Evolutionary conservation across 495 filamentous ascomycete species (phyloP), one percentile per base, ranked within the genome.

Genomic region (Podospora appendiculata): DNA sequence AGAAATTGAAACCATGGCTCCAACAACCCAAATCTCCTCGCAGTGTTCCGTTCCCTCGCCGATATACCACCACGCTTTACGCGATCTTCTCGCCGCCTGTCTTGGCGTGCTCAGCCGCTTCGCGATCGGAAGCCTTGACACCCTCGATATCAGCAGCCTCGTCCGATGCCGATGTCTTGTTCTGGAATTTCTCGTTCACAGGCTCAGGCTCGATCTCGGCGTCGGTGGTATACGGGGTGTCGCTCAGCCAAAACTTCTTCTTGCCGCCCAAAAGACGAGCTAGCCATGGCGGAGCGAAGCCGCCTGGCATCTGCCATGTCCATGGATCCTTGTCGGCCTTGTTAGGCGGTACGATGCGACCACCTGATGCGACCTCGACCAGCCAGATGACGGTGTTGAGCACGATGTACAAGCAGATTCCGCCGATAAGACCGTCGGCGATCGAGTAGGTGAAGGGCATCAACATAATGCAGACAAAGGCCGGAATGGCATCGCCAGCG

Each of bases 381-480:
- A 86, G 11, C 79, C 80, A 89, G 0, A 81, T 79, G 32, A 75
- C 59, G 1, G 70, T 71, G 66, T 92, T 92, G 54, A 92, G 67
- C 41, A 81, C 59, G 48, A 82, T 82, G 61, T 91, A 92, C 52
- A 82, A 76, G 50, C 84, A 72, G 59, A 92, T 88, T 40, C 88
- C 88, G 4, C 73, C 84, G 47, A 89, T 88, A 12, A 89, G 75
- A 18, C 87, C 87, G 61, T 90, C 85, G 13, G 86, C 85, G 58
- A 90, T 89, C 43, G 81, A 74, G 65, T 88, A 89, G 17, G 86
- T 90, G 70, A 90, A 90, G n/a, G 87, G 87, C 88, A 92, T 91
- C 59, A 87, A 67, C 58, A 81, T 79, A 53, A 92, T 85, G 32
- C 87, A 89, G 33, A 90, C 64, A 67, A 92, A 91, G 1, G 88